Conservation (phyloP, 352 stramenopile species). For the Globisporangium radiosum region DNA sequence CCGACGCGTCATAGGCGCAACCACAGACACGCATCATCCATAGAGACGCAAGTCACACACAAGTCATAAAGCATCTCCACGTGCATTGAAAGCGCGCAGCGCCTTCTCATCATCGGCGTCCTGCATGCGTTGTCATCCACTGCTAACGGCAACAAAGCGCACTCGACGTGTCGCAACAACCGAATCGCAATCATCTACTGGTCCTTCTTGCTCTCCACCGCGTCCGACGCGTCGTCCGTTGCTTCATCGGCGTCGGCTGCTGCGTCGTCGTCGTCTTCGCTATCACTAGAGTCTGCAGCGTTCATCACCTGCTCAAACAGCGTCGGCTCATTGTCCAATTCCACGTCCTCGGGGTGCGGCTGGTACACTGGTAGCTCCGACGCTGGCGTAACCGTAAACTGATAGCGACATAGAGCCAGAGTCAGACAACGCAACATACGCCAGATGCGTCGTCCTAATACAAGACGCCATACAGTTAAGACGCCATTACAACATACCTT, state of each 20-base stretch:
- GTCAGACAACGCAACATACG: conserved; percentile 13
- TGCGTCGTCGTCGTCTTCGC: conserved; percentile 59
- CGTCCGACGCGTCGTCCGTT: conserved; percentile 15
- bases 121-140: too few relatives aligned
- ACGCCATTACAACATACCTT: conserved; percentile 45
- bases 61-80: too few relatives aligned
- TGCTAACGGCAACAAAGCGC: too few relatives aligned
- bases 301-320: conserved; percentile 98
- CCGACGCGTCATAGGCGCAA: too few relatives aligned
- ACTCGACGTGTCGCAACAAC: too few relatives aligned
- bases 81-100: too few relatives aligned
- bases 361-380: conserved; percentile 92
- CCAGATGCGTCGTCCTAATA: neutral
- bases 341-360: conserved; percentile 96
- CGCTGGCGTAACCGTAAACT: conserved; percentile 93
- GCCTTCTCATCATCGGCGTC: too few relatives aligned
- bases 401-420: conserved; percentile 11
- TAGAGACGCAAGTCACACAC: too few relatives aligned
- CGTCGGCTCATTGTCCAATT: conserved; percentile 99
- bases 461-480: neutral
- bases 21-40: too few relatives aligned
- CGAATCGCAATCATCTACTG: conserved; percentile 55
- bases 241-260: neutral
- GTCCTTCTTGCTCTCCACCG: conserved; percentile 52
- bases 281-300: conserved; percentile 79